These are phyloP conservation scores for Aegilops umbellulata DNA, from an alignment of 176 grass and related monocot species.

Conservation along the genomic window DNA sequence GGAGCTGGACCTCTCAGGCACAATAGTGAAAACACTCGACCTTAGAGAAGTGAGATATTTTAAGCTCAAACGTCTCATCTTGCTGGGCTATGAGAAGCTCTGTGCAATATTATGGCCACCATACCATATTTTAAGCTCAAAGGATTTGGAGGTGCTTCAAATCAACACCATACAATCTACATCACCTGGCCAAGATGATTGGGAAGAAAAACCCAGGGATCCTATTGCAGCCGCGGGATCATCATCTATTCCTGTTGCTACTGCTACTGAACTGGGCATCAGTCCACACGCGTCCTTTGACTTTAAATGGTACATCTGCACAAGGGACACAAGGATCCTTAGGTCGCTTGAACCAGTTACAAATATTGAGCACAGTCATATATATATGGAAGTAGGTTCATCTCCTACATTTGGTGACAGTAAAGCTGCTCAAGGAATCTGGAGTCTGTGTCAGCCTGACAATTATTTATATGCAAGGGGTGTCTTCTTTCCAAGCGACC, in stretches of 20 bases:
- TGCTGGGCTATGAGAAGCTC: neutral
- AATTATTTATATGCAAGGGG: neutral
- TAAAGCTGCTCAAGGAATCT: neutral
- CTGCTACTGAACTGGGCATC: neutral
- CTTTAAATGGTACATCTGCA: neutral
- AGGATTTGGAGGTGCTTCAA: neutral
- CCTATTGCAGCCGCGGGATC: neutral
- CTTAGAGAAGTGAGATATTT: neutral
- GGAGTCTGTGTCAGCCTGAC: neutral
- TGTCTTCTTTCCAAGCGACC: no score
- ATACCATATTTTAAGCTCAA: accelerated
- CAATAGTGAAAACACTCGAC: neutral
- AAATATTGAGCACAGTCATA: no score
- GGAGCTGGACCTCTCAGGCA: constrained; percentile 1
- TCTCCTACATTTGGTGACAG: no score
- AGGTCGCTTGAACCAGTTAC: no score
- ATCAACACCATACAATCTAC: neutral
- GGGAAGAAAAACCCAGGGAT: neutral
- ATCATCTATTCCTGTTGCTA: neutral
- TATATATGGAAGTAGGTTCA: no score
- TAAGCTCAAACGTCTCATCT: neutral
- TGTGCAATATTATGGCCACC: constrained; percentile 11
- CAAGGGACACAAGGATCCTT: no score
- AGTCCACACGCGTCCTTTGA: neutral
- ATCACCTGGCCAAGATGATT: neutral